Base-by-base conservation (phyloP, 106 monocot genomes). In the Posidonia australis region DNA sequence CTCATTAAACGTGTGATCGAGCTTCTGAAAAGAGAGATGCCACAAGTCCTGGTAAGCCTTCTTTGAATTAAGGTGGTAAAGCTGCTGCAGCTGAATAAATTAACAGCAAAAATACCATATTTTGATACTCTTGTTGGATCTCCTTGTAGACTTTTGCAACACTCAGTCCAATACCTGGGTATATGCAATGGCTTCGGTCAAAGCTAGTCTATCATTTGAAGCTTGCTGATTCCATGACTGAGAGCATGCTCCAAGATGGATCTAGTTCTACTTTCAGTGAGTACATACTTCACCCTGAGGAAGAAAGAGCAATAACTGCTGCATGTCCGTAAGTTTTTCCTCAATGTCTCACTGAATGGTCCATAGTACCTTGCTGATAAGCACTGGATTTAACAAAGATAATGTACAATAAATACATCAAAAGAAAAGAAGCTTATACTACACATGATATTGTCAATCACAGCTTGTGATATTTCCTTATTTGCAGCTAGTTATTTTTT, bases 91-190 rank as follows among this genome's bases (percentile, higher is more conserved):
- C 18, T 22, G 20, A 18, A 10, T 51, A 51, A 19, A 21, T 18
- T 21, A 51, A 19, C 17, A 9, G 7, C n/a, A 19, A 51, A 21
- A 19, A 22, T 10, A 1, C 18, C 17, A 18, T 21, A 18, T 51
- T 9, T 51, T 10, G 0, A 0, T 4, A 7, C 6, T 51, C 21
- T 19, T 51, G 16, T 10, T 10, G 9, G 18, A 54, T 67, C 25
- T 43, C 21, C 13, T 67, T 64, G 17, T 72, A 90, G 90, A 78
- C 65, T 31, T 90, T 83, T 77, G 86, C 90, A 63, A 90, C 90
- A 36, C 86, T 90, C 62, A 90, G 90, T 58, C 90, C 90, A 27
- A 79, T 90, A 49, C 86, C 90, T 66, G 90, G 90, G 46, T 90
- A 64, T 66, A 79, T 83, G 76, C 80, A 83, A 77, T 90, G 90